Evolutionary conservation across 2,329 filamentous ascomycete genomes (phyloP), one percentile per base, ranked within the genome.

Genomic region (Aspergillus uvarum): DNA sequence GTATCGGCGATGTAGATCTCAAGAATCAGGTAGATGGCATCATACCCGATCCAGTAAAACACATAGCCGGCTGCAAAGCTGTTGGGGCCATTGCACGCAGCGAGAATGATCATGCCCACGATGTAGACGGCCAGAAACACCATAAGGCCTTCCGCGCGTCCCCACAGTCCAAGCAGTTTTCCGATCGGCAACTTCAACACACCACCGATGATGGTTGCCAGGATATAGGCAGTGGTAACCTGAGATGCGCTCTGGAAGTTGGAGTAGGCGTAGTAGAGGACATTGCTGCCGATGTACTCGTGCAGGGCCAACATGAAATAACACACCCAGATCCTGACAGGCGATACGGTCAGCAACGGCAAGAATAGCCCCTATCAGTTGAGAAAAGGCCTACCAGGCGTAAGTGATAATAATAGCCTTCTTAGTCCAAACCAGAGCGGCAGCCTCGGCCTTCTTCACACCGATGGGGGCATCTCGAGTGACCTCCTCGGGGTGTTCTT

Each of bases 1-100:
- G 85, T 87, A 68, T 89, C 87, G 19, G 87, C 85, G 54, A 87
- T 81, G 68, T 89, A 85, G 53, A 89, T 80, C 55, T 80, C 80
- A 2, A 88, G 71, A 32, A 81, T 82, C 63, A 86, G 85, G 38
- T 79, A 78, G 6, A 88, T 76, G 4, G 83, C 85, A 47, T 83
- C 79, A 59, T 79, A 72, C 1, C 87, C 87, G 31, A 88, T 81
- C 70, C 80, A 82, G 69, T 87, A 89, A 56, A 89, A 82, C 1
- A 88, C 83, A 44, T 87, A 83, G 1, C 85, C 87, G 0, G 87
- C 86, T 7, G 85, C 84, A 68, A 87, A 90, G 0, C 82, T 84
- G 67, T 84, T 76, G 12, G 89, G 82, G 53, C 84, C 84, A 4
- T 80, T 79, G 72, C 85, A 88, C 1, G 79, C 78, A 0, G 88